Evolutionary conservation across 2,329 filamentous ascomycete species (phyloP).

Genomic region (Trematosphaeria pertusa): DNA sequence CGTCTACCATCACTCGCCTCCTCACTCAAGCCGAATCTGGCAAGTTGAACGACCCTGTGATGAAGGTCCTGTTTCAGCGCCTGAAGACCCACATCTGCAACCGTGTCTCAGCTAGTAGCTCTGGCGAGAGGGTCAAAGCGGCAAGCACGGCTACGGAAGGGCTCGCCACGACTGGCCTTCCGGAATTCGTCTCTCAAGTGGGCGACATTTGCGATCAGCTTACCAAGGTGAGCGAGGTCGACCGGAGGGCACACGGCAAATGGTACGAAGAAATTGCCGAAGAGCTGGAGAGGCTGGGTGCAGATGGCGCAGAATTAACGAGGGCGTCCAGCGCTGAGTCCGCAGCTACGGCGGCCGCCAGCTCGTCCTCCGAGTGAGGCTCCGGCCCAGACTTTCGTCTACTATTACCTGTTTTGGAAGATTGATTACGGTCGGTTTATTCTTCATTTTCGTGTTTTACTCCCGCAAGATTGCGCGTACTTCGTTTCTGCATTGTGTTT

Average conservation of each 20-base stretch:
- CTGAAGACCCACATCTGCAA: constrained; percentile 71
- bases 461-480: neutral
- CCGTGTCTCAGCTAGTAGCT: constrained; percentile 69
- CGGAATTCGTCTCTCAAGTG: constrained; percentile 75
- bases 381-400: neutral
- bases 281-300: constrained; percentile 54
- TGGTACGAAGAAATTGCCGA: constrained; percentile 75
- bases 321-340: constrained; percentile 35
- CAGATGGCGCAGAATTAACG: constrained; percentile 38
- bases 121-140: constrained; percentile 73
- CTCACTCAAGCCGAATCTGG: constrained; percentile 60
- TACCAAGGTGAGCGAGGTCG: constrained; percentile 69
- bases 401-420: neutral
- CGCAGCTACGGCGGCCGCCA: constrained; percentile 13
- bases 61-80: constrained; percentile 72
- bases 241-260: constrained; percentile 69
- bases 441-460: neutral
- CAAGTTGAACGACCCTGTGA: constrained; percentile 65
- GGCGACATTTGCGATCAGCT: constrained; percentile 74
- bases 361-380: constrained; percentile 11
- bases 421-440: neutral
- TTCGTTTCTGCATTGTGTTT: constrained; percentile 1
- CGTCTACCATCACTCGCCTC: constrained; percentile 54
- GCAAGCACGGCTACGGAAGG: constrained; percentile 73
- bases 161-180: constrained; percentile 71